Evolutionary conservation across 2,329 filamentous ascomycete species (phyloP).

Genomic region (Penicillium sclerotigenum): DNA sequence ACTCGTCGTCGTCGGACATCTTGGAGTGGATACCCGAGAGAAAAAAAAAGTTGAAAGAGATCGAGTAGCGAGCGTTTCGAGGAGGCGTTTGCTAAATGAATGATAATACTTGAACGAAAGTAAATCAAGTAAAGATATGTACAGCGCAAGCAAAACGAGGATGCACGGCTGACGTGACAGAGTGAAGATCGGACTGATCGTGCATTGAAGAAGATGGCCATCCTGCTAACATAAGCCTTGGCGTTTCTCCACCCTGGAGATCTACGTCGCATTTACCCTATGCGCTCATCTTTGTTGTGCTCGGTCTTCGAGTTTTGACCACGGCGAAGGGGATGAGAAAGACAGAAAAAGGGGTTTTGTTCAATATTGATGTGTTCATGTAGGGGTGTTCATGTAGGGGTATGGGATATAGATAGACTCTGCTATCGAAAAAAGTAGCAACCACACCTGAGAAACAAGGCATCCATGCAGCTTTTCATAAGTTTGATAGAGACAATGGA

Average conservation of each 20-base stretch:
- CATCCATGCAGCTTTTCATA: not conserved
- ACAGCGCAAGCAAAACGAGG: slow-evolving; percentile 4
- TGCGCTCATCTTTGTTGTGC: not conserved
- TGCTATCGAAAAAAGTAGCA: not conserved
- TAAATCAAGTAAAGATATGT: not conserved
- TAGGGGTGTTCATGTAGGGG: too few relatives aligned
- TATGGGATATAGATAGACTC: too few relatives aligned
- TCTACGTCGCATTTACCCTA: not conserved
- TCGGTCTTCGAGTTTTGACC: not conserved
- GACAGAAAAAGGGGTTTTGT: too few relatives aligned
- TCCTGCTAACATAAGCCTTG: slow-evolving; percentile 27
- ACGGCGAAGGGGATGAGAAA: not conserved
- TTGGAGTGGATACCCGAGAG: not conserved
- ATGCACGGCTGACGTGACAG: slow-evolving; percentile 10
- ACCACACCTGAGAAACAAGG: not conserved
- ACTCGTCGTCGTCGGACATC: slow-evolving; percentile 42
- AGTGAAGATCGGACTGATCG: slow-evolving; percentile 18
- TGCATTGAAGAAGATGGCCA: slow-evolving; percentile 9
- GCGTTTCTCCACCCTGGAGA: slow-evolving; percentile 11
- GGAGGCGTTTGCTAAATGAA: not conserved
- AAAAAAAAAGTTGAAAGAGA: not conserved
- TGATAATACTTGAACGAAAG: not conserved
- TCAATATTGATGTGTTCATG: too few relatives aligned
- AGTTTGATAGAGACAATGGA: not conserved
- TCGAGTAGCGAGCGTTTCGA: not conserved